Conservation (phyloP, 768 basidiomycete genomes). For the Amanita rubescens region DNA sequence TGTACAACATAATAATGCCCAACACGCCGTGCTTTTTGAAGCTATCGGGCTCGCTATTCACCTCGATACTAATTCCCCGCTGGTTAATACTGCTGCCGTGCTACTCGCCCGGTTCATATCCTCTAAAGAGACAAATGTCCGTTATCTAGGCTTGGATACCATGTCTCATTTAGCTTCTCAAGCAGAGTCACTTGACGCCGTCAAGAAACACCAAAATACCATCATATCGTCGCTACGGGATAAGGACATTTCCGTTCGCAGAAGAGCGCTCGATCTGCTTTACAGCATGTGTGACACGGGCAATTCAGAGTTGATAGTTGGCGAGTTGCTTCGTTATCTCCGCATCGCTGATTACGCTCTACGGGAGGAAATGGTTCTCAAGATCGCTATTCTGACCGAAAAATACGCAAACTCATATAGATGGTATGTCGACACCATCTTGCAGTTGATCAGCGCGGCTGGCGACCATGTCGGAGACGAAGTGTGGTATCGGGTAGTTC, state of each 20-base stretch:
- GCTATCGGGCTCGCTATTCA: constrained; percentile 97
- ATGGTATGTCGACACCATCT: constrained; percentile 98
- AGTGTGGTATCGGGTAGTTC: constrained; percentile 99
- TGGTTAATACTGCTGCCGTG: constrained; percentile 83
- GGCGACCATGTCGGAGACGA: constrained; percentile 99
- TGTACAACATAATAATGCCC: constrained; percentile 98
- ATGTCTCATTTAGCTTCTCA: constrained; percentile 98
- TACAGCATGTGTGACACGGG: constrained; percentile 99
- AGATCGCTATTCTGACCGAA: constrained; percentile 98
- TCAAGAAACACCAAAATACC: constrained; percentile 93
- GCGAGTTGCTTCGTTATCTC: constrained; percentile 88
- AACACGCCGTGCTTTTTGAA: constrained; percentile 97
- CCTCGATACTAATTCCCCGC: constrained; percentile 81
- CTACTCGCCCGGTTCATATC: constrained; percentile 94
- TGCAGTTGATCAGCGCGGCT: constrained; percentile 92
- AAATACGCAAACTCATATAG: constrained; percentile 97
- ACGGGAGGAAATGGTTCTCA: constrained; percentile 97
- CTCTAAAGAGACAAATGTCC: constrained; percentile 96
- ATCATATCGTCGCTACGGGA: constrained; percentile 93
- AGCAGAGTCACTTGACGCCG: constrained; percentile 81
- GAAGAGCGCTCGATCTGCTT: constrained; percentile 89
- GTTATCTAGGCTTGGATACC: constrained; percentile 95
- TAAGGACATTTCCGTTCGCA: constrained; percentile 93
- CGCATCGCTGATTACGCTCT: constrained; percentile 95
- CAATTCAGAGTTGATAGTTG: constrained; percentile 94